Evolutionary conservation across 2,329 filamentous ascomycete genomes (phyloP).

Genomic region (Botrytis fragariae): DNA sequence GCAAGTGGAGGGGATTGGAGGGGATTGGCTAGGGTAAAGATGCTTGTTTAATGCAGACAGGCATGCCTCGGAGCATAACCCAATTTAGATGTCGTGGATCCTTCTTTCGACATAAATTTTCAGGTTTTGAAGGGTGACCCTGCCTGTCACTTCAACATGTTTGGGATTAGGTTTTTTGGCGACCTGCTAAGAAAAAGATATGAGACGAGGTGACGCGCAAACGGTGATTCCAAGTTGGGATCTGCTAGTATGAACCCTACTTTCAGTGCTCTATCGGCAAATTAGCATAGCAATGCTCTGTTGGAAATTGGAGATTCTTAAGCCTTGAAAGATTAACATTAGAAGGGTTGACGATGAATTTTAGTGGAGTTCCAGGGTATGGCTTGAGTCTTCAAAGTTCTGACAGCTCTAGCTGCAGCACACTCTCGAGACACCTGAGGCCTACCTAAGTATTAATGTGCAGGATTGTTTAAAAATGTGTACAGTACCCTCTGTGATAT

Average conservation of each 20-base stretch:
- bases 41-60: slow-evolving; percentile 35
- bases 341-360: slow-evolving; percentile 14
- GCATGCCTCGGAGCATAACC: slow-evolving; percentile 36
- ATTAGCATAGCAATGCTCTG: slow-evolving; percentile 12
- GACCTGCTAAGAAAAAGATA: slow-evolving; percentile 31
- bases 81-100: slow-evolving; percentile 32
- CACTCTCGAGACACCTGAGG: not conserved
- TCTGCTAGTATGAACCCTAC: slow-evolving; percentile 25
- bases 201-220: slow-evolving; percentile 39
- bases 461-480: not conserved
- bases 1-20: slow-evolving; percentile 31
- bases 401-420: slow-evolving; percentile 3
- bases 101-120: slow-evolving; percentile 24
- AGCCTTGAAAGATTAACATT: slow-evolving; percentile 8
- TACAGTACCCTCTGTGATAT: not conserved
- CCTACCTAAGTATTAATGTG: not conserved
- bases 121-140: slow-evolving; percentile 33
- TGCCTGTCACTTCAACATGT: slow-evolving; percentile 36
- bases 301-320: slow-evolving; percentile 1
- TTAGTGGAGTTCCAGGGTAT: not conserved
- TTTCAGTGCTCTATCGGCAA: slow-evolving; percentile 10
- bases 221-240: slow-evolving; percentile 31
- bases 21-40: slow-evolving; percentile 31
- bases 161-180: slow-evolving; percentile 35
- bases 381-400: slow-evolving; percentile 4